Base-by-base conservation (phyloP, 78 protist species). In the Creolimax fragrantissima region DNA sequence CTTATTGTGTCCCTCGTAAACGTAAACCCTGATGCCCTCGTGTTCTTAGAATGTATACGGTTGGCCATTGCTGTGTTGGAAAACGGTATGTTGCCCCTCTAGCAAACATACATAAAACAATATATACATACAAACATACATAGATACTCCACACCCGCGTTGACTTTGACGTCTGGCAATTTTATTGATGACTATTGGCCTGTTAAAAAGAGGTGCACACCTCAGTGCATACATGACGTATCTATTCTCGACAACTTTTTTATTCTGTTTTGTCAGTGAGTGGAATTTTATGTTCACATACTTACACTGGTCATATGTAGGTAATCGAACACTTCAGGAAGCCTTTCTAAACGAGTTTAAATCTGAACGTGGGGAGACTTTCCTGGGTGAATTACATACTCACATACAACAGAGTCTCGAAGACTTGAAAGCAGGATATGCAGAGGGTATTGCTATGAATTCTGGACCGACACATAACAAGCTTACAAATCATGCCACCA, bases 41-140 rank as follows among this genome's bases (percentile, higher is more conserved):
- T 83, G 66, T 91, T 91, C 42, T 36, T 43, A 44, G 84, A 91
- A 85, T 4, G 43, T 4, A 7, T 84, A 2, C 93, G 90, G 6
- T 41, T 91, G 41, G 93, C 88, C 90, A 84, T 91, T 35, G 90
- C 83, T 5, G 44, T 91, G 45, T 90, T 91, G 43, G 90, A 84
- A 32, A 89, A 81, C 85, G 93, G 93, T 42, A 90, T 84, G 41
- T 2, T n/a, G 5, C 2, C 2, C 44, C n/a, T 66, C 24, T 89
- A 90, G 89, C 3, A 3, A 74, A 17, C 17, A 17, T n/a, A n/a
- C n/a, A n/a, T n/a, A n/a, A n/a, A n/a, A n/a, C n/a, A n/a, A n/a
- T n/a, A n/a, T n/a, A n/a, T n/a, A n/a, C n/a, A n/a, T n/a, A n/a
- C n/a, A n/a, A n/a, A n/a, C n/a, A n/a, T n/a, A n/a, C n/a, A n/a